Base-by-base conservation (phyloP, 108 stramenopile genomes). In the Cyclotella choctawhatcheeana region DNA sequence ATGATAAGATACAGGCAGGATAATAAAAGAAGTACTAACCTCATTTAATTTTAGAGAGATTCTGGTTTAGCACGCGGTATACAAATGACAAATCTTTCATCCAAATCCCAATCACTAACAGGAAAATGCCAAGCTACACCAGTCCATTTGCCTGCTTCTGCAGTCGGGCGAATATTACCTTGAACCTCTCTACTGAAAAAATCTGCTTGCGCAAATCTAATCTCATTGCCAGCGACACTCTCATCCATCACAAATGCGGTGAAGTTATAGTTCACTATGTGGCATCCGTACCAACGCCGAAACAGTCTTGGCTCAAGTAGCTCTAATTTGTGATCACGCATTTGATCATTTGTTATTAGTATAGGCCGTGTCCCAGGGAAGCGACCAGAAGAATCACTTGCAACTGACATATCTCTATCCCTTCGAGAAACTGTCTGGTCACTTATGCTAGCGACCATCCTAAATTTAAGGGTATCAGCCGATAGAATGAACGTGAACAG, bases 111-210 rank as follows among this genome's bases (percentile, higher is more conserved):
- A 69, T 93, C 92, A 47, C 58, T 81, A 3, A 95, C 85, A 30
- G 94, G 94, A 68, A 95, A 90, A 67, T 95, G 94, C 94, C 94
- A 95, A 31, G 76, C 80, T 7, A 59, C 79, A 5, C 85, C 85
- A 18, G 50, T 69, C 50, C 55, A 66, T 62, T 62, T 43, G 16
- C 47, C 20, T 27, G 56, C 69, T 27, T 45, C 48, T 30, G 45
- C 32, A 64, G 20, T 21, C 16, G 69, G 59, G 44, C 69, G 64
- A 7, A 43, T 40, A 64, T 89, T 89, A 0, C 88, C 87, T 70
- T 95, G 93, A 18, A 95, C 91, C 76, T 95, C 93, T n/a, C 93
- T 79, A 60, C 91, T 92, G 64, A 87, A 95, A 35, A 88, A 89
- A 71, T 92, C 93, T 13, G 91, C 89, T 25, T 87, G 71, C 17